phyloP scores from a whole-genome alignment of 805 yeast genomes.

The Metschnikowia baotianmanensis region DNA sequence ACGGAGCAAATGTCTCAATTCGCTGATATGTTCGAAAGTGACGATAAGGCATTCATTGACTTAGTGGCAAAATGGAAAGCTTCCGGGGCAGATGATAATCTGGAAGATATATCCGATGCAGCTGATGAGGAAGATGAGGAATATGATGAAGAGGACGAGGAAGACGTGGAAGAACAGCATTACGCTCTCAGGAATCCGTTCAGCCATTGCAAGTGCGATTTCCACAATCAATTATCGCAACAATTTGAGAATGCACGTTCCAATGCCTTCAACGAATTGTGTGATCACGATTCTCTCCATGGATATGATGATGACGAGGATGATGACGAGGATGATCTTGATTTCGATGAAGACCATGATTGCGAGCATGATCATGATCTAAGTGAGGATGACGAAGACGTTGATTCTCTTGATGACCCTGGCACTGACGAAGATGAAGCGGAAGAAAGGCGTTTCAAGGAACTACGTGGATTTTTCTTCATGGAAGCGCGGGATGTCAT shows the following conservation, averaged over 20 bases:
- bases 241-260: slow-evolving; percentile 31
- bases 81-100: slow-evolving; percentile 24
- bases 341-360: slow-evolving; percentile 27
- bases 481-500: slow-evolving; percentile 65
- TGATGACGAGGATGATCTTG: slow-evolving; percentile 11
- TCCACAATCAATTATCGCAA: slow-evolving; percentile 23
- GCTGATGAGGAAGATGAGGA: slow-evolving; percentile 1
- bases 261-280: slow-evolving; percentile 28
- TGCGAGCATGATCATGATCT: slow-evolving; percentile 4
- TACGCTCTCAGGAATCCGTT: slow-evolving; percentile 14
- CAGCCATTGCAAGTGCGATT: slow-evolving; percentile 6
- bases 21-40: slow-evolving; percentile 77
- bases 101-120: neutral
- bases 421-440: slow-evolving; percentile 12
- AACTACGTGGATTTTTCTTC: slow-evolving; percentile 77
- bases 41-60: slow-evolving; percentile 74
- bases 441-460: slow-evolving; percentile 48
- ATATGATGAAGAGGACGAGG: slow-evolving; percentile 5
- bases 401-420: slow-evolving; percentile 22
- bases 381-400: slow-evolving; percentile 10
- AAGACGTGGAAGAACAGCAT: slow-evolving; percentile 11
- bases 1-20: slow-evolving; percentile 28
- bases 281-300: slow-evolving; percentile 11
- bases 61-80: slow-evolving; percentile 60
- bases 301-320: slow-evolving; percentile 15